A percentile compares a stretch with the other conserved stretches of the same genome.
Evolutionary conservation across 441 rosid species (phyloP).

Genomic region (Gossypium gossypioides): DNA sequence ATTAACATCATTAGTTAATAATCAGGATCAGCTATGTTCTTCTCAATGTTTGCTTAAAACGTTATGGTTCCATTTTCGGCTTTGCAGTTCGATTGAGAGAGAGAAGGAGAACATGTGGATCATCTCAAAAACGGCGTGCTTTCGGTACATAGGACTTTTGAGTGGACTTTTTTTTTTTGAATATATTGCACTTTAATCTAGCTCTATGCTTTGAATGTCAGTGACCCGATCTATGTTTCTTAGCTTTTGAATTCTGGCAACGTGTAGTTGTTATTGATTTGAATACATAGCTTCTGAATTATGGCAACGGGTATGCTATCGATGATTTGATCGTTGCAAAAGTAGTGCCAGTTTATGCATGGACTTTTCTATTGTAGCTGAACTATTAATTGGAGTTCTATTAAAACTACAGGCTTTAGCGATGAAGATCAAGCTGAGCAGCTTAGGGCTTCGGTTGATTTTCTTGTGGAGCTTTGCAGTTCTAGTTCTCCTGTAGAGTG

Average conservation of each 20-base stretch:
- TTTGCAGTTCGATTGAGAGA: constrained; percentile 41
- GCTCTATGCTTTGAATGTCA: neutral
- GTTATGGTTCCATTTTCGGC: neutral
- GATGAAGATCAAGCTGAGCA: constrained; percentile 52
- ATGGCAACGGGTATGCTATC: neutral
- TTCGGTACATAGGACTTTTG: constrained; percentile 30
- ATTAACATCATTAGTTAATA: neutral
- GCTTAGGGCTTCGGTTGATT: constrained; percentile 61
- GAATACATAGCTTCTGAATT: neutral
- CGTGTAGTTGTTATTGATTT: neutral
- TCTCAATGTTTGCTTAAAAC: neutral
- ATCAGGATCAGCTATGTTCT: neutral
- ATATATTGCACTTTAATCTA: neutral
- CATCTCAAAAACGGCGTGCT: constrained; percentile 24
- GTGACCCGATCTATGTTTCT: neutral
- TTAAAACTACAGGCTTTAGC: constrained; percentile 32
- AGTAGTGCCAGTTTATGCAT: neutral
- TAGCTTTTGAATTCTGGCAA: neutral
- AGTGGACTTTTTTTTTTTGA: neutral
- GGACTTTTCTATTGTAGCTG: neutral
- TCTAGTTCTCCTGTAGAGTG: constrained; percentile 35
- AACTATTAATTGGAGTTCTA: neutral
- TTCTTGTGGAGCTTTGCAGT: constrained; percentile 62
- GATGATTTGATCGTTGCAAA: neutral
- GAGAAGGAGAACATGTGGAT: constrained; percentile 28